A percentile compares a stretch with the other conserved stretches of the same genome.
phyloP scores from a whole-genome alignment of 371 early-diverging fungal species.

The Saksenaea vasiformis region DNA sequence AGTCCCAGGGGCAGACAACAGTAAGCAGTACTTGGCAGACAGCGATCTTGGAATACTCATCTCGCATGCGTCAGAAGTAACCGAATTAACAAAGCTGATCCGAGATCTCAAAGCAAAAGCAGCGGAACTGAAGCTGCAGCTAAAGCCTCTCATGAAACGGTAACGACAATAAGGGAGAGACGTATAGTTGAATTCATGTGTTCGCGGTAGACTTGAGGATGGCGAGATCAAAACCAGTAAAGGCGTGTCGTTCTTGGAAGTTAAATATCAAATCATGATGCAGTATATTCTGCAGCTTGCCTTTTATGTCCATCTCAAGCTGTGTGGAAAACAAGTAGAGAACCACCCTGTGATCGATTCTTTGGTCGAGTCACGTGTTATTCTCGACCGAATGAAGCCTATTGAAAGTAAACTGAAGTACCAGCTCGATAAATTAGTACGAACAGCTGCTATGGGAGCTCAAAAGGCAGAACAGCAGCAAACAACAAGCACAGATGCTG shows the following conservation, averaged over 20 bases:
- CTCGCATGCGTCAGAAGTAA: neutral
- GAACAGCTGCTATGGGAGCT: conserved; percentile 63
- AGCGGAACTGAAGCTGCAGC: conserved; percentile 53
- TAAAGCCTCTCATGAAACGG: conserved; percentile 58
- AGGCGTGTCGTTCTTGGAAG: conserved; percentile 85
- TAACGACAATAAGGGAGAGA: conserved; percentile 15
- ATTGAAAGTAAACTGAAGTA: conserved; percentile 93
- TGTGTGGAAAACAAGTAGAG: conserved; percentile 69
- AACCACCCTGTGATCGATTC: conserved; percentile 67
- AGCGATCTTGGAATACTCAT: neutral
- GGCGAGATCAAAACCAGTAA: conserved; percentile 71
- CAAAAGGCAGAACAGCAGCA: conserved; percentile 22
- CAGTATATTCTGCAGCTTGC: conserved; percentile 83
- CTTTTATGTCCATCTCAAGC: conserved; percentile 74
- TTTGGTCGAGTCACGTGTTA: conserved; percentile 79
- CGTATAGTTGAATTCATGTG: neutral
- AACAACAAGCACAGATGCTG: conserved; percentile 19
- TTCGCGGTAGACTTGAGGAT: conserved; percentile 41
- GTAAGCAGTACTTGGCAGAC: neutral
- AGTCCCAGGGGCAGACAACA: neutral
- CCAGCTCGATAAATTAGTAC: conserved; percentile 95
- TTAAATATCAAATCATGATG: conserved; percentile 85
- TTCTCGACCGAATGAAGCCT: conserved; percentile 92
- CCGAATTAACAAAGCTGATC: conserved; percentile 47
- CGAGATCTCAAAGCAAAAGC: conserved; percentile 56